Percentiles rank a stretch among this genome's conserved stretches.
Conservation (phyloP, 192 early-diverging fungal genomes). For the Obelidium mucronatum region DNA sequence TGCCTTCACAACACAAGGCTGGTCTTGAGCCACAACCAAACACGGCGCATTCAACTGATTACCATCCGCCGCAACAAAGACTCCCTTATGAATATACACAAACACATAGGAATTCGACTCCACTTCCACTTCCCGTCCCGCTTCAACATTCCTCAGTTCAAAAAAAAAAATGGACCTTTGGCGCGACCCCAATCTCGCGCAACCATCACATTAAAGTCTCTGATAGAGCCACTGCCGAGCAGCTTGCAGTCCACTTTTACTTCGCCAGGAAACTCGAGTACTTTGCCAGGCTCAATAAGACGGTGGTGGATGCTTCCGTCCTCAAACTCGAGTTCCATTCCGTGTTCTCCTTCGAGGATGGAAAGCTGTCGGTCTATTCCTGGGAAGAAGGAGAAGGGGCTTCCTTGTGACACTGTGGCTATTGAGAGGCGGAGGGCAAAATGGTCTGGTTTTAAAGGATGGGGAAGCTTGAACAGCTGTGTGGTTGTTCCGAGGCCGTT, state of each 20-base stretch:
- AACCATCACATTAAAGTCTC: background rate
- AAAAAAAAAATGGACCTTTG: background rate
- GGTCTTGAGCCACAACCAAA: background rate
- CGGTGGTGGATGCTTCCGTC: background rate
- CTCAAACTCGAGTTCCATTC: background rate
- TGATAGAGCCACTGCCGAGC: background rate
- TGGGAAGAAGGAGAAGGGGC: background rate
- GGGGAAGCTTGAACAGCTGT: background rate
- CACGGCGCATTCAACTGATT: background rate
- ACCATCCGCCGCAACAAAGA: background rate
- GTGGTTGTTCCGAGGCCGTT: background rate
- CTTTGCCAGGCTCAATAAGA: background rate
- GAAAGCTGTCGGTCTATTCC: background rate
- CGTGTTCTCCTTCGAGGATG: background rate
- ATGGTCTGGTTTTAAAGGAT: background rate
- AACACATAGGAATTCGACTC: background rate
- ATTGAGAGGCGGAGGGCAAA: background rate
- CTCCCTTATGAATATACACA: background rate
- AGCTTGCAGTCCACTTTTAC: background rate
- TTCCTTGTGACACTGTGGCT: background rate
- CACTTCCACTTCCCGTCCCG: background rate
- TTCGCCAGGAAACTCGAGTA: background rate
- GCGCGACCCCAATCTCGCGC: background rate
- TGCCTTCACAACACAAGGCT: background rate
- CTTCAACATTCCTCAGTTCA: background rate